These are phyloP conservation scores for Coleophoma crateriformis DNA, from an alignment of 2,329 filamentous ascomycete species.

Conservation along the genomic window DNA sequence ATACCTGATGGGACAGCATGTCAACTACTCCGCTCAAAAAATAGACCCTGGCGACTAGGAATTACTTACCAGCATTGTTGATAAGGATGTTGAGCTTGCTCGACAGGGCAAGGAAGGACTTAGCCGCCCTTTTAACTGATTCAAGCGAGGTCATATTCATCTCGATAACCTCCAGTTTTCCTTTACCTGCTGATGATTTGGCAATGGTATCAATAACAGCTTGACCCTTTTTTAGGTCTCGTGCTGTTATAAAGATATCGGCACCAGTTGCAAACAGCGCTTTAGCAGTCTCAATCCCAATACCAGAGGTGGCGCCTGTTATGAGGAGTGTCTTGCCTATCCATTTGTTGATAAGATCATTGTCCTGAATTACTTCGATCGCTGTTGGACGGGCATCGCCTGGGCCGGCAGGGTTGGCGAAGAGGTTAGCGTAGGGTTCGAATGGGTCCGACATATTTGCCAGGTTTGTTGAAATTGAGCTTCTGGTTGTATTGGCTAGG, in stretches of 20 bases:
- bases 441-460: neutral
- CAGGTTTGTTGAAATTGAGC: no score
- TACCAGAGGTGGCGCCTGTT: constrained; percentile 33
- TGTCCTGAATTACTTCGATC: constrained; percentile 27
- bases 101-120: constrained; percentile 15
- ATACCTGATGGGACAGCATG: neutral
- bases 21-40: no score
- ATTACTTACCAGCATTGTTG: constrained; percentile 8
- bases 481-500: no score
- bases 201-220: constrained; percentile 13
- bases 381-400: constrained; percentile 27
- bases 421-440: neutral
- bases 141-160: constrained; percentile 27
- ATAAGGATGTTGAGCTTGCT: constrained; percentile 33
- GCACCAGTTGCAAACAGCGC: constrained; percentile 32
- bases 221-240: constrained; percentile 28
- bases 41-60: no score
- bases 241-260: constrained; percentile 28
- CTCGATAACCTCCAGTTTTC: constrained; percentile 25
- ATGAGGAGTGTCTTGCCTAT: constrained; percentile 30
- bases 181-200: constrained; percentile 5
- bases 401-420: constrained; percentile 14
- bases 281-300: constrained; percentile 31
- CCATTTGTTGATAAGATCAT: constrained; percentile 19
- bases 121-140: constrained; percentile 22